Conservation (phyloP, 345 rosid species). For the Eucalyptus lansdowneana region DNA sequence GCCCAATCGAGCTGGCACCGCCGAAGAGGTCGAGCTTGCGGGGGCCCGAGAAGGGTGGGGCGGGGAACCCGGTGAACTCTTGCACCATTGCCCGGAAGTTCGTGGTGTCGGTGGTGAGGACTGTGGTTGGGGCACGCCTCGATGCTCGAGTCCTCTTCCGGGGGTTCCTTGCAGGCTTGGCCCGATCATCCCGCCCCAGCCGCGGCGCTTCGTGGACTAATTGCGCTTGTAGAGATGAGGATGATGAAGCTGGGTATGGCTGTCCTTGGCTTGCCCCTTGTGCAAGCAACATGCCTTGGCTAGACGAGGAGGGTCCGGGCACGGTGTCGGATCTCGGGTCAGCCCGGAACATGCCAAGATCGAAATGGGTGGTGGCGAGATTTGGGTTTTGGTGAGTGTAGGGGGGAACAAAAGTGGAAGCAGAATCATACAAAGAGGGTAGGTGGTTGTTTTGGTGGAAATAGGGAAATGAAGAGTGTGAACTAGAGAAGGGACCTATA, state of each 20-base stretch:
- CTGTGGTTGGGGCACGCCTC: constrained; percentile 81
- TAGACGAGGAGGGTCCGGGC: neutral
- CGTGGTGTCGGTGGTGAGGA: constrained; percentile 79
- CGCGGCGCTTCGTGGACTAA: neutral
- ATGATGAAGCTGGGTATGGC: neutral
- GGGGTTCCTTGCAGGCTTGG: constrained; percentile 27
- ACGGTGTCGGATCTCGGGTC: neutral
- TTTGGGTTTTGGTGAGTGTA: neutral
- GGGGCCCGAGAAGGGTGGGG: constrained; percentile 64
- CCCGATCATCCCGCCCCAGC: constrained; percentile 2
- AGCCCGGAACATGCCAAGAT: neutral
- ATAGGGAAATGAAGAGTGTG: neutral
- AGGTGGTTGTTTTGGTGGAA: neutral
- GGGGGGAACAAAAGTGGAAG: neutral
- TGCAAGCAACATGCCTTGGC: neutral
- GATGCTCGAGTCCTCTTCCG: constrained; percentile 85
- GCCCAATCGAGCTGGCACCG: neutral
- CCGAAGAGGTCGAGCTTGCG: constrained; percentile 63
- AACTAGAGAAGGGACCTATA: constrained; percentile 3
- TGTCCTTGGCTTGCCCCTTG: constrained; percentile 12
- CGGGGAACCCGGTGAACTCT: constrained; percentile 86
- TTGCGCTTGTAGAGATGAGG: neutral
- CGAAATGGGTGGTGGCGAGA: neutral
- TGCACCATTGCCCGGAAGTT: constrained; percentile 95
- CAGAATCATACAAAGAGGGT: neutral